phyloP scores from a whole-genome alignment of 331 rosid species.

The Erythrophleum ivorense region DNA sequence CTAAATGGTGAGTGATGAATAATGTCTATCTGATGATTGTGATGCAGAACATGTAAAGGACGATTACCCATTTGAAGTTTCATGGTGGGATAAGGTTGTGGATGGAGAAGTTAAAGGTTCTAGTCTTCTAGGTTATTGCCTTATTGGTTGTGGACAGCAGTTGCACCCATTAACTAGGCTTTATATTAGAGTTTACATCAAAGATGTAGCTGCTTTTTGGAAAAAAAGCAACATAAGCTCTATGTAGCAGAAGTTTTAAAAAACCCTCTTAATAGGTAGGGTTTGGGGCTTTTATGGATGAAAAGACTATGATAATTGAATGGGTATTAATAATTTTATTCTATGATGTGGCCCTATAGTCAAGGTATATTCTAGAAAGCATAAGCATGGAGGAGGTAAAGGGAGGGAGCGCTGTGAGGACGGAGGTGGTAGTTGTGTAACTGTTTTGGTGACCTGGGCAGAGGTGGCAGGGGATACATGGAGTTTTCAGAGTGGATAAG shows the following conservation, averaged over 20 bases:
- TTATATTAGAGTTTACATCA: not conserved
- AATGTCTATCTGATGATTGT: conserved; percentile 22
- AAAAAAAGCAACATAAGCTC: conserved; percentile 7
- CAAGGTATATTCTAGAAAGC: not conserved
- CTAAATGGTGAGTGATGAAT: conserved; percentile 1
- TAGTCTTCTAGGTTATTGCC: conserved; percentile 1
- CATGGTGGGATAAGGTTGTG: not conserved
- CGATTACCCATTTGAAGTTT: conserved; percentile 13
- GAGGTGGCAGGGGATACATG: not conserved
- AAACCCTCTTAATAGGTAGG: not conserved
- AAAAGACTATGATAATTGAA: not conserved
- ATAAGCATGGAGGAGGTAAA: not conserved
- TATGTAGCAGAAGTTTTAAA: not conserved
- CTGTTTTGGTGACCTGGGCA: not conserved
- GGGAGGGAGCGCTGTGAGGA: not conserved
- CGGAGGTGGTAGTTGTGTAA: not conserved
- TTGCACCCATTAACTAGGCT: not conserved
- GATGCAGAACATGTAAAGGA: not conserved
- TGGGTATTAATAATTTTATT: not conserved
- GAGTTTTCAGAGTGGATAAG: not conserved
- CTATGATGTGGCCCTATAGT: not conserved
- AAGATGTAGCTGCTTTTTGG: not conserved
- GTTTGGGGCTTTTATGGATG: not conserved
- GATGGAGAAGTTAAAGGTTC: not conserved
- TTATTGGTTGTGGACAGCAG: not conserved